Evolutionary conservation across 1,284 basidiomycete species (phyloP), one percentile per base, ranked within the genome.

Genomic region (Athelia sp.): DNA sequence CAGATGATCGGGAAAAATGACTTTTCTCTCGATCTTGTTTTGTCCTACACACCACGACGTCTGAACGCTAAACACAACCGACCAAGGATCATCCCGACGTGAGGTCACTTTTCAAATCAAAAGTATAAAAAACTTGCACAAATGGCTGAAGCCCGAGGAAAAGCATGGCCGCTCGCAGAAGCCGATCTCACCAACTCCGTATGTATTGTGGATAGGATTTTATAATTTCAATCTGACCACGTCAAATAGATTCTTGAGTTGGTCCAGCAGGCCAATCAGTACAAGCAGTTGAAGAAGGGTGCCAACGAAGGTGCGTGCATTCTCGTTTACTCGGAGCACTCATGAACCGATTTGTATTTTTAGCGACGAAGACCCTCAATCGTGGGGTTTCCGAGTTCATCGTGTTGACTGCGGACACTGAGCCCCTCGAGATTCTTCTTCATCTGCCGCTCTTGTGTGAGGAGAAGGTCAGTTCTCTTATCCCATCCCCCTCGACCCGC

Each of bases 371-470:
- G 79, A 99, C 97, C 21, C 81, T 99, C 57, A 99, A 99, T 73
- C 91, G 97, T 65, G 96, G 97, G 75, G 95, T 98, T 62, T 91
- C 94, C 60, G 97, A 99, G 74, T 93, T 99, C 73, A 96, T 99
- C 72, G 84, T 99, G 64, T 79, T 99, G 72, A 97, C 97, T 52
- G 97, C 94, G 54, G 93, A 97, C 64, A 96, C 96, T 43, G 95
- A 99, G 71, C 96, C 96, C 47, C 82, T 99, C 62, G 96, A 99
- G 70, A 99, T 99, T 67, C 76, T 99, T 46, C 83, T 99, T 56
- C 97, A 99, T 72, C 84, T 99, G 23, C 97, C 97, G 42, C 78
- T 99, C 49, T 79, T 99, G 40, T 99, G 97, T 68, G 97, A 99
- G 72, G 97, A 99, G 78, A 99, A 99, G 81, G 90, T 86, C 48